Base-by-base conservation (phyloP, 352 stramenopile genomes). In the Pythium insidiosum region DNA sequence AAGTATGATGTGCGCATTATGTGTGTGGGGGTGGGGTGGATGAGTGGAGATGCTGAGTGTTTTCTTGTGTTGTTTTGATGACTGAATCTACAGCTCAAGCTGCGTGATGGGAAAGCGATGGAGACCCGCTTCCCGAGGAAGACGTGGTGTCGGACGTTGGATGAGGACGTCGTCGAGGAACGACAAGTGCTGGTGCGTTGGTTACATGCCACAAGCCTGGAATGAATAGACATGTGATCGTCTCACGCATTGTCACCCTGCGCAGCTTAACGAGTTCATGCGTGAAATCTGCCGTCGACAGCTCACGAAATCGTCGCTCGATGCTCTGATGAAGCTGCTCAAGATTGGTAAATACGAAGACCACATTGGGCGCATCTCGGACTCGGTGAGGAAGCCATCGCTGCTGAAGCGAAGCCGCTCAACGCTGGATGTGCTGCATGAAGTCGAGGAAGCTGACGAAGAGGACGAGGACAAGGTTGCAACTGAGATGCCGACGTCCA, bases 201-300 rank as follows among this genome's bases (percentile, higher is more conserved):
- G 6, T 40, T 5, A 20, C 5, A 6, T n/a, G n/a, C n/a, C n/a
- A n/a, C n/a, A n/a, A n/a, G n/a, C n/a, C n/a, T n/a, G n/a, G n/a
- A n/a, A n/a, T n/a, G n/a, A n/a, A n/a, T n/a, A n/a, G n/a, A n/a
- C n/a, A n/a, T n/a, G n/a, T n/a, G n/a, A n/a, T n/a, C n/a, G n/a
- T n/a, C n/a, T n/a, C n/a, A n/a, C n/a, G n/a, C n/a, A n/a, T n/a
- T n/a, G n/a, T n/a, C n/a, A n/a, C n/a, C 9, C 34, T 33, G 23
- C 51, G 43, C 31, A 83, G 69, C 45, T 87, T 6, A 82, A 88
- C 38, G 73, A 90, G 38, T 88, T 66, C 42, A 87, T 90, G 68
- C 63, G 72, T 22, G 61, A 78, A 26, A 47, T 85, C 24, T 68
- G 47, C 28, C 51, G 40, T 11, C 56, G 51, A 19, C 54, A 78